Percentiles rank a stretch among this genome's conserved stretches.
phyloP scores from a whole-genome alignment of 1,284 basidiomycete genomes.

The Ustilago hordei region DNA sequence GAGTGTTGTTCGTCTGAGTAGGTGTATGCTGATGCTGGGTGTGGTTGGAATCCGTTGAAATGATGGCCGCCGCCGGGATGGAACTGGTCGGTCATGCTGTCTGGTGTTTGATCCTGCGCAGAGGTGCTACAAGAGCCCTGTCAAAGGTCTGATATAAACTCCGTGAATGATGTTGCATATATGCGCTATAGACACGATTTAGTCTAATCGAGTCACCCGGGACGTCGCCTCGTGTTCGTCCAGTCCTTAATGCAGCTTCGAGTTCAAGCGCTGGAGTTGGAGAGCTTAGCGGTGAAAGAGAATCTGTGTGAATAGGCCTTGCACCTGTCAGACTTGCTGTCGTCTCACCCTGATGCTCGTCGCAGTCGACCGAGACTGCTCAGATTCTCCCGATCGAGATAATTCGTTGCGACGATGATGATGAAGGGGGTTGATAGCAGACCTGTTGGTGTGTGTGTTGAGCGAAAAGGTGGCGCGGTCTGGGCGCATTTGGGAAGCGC shows the following conservation, averaged over 20 bases:
- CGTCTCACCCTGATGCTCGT: not conserved
- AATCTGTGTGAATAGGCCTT: not conserved
- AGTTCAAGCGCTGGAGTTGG: not conserved
- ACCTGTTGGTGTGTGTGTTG: not conserved
- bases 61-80: not conserved
- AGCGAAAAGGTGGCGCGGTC: not conserved
- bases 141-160: not conserved
- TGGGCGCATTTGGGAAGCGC: not conserved
- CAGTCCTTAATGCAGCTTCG: not conserved
- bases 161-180: not conserved
- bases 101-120: not conserved
- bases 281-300: not conserved
- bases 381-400: not conserved
- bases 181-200: not conserved
- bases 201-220: not conserved
- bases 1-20: not conserved
- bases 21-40: not conserved
- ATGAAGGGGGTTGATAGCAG: not conserved
- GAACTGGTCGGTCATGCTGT: not conserved
- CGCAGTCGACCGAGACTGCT: not conserved
- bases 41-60: conserved; percentile 2
- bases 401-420: not conserved
- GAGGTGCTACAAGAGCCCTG: conserved; percentile 3
- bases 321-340: not conserved
- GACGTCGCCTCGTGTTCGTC: not conserved